These are phyloP conservation scores for Hemerocallis citrina DNA, from an alignment of 106 monocot genomes.

Conservation along the genomic window DNA sequence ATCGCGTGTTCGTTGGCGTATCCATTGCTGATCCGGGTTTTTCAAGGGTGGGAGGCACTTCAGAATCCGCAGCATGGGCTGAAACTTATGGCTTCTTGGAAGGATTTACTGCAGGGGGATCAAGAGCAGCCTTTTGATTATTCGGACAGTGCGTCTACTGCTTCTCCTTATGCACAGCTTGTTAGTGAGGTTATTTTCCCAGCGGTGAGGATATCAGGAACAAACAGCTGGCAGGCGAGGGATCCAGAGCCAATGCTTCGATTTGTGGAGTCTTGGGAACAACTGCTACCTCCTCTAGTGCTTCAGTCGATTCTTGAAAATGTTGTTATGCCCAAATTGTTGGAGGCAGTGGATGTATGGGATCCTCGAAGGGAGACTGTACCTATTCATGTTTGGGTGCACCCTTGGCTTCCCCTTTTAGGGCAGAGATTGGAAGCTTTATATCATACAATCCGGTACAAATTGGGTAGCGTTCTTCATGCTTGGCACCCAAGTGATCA, in stretches of 20 bases:
- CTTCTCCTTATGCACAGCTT: constrained; percentile 60
- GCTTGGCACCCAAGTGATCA: constrained; percentile 77
- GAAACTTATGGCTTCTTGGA: constrained; percentile 63
- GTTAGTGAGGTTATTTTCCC: constrained; percentile 74
- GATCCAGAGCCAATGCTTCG: constrained; percentile 92
- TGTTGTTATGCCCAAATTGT: constrained; percentile 84
- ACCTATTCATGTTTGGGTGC: constrained; percentile 83
- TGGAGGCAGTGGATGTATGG: constrained; percentile 67
- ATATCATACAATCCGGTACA: constrained; percentile 65
- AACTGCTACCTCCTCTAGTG: constrained; percentile 63
- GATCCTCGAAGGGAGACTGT: constrained; percentile 70
- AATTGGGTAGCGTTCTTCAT: constrained; percentile 67
- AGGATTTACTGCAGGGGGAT: constrained; percentile 71
- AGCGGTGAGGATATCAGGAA: constrained; percentile 73
- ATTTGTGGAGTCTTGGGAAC: constrained; percentile 76
- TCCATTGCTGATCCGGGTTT: constrained; percentile 62
- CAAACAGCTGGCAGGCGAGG: constrained; percentile 82
- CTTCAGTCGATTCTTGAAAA: constrained; percentile 77
- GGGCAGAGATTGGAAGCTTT: constrained; percentile 64
- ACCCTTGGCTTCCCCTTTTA: constrained; percentile 82
- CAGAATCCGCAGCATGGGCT: constrained; percentile 65
- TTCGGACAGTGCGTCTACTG: constrained; percentile 30
- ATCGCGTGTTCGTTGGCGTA: constrained; percentile 64
- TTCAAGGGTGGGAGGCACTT: constrained; percentile 87
- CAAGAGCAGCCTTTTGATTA: constrained; percentile 59